Evolutionary conservation across 305 asterid genomes (phyloP).

Genomic region (Nicotiana rustica): DNA sequence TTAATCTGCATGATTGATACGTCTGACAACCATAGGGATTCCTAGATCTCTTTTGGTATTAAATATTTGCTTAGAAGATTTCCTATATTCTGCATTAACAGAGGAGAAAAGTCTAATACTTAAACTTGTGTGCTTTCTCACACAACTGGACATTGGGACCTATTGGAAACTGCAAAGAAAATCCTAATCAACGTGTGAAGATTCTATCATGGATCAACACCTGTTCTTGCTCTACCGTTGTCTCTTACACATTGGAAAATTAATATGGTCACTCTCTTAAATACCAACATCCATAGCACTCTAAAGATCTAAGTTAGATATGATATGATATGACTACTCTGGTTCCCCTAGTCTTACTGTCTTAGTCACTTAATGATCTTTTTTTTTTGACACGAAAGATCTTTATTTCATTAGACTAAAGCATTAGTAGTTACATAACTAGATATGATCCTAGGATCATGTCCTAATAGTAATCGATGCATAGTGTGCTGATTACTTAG

Average conservation of each 20-base stretch:
- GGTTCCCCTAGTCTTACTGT: too few species aligned
- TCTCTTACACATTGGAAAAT: constrained; percentile 32
- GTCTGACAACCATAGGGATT: constrained; percentile 37
- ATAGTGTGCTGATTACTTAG: too few species aligned
- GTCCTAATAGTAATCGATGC: too few species aligned
- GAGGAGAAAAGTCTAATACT: background rate
- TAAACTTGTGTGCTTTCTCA: background rate
- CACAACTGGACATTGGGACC: constrained; percentile 38
- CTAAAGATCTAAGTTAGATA: background rate
- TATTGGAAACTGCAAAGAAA: constrained; percentile 46
- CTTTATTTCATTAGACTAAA: too few species aligned
- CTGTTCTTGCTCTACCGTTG: constrained; percentile 34
- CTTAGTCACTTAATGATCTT: too few species aligned
- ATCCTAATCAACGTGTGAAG: constrained; percentile 50
- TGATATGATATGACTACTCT: background rate
- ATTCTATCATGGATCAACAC: constrained; percentile 40
- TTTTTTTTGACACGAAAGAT: too few species aligned
- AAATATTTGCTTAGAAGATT: constrained; percentile 25
- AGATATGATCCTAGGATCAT: too few species aligned
- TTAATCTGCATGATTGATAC: constrained; percentile 41
- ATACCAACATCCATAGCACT: background rate
- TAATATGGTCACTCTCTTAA: background rate
- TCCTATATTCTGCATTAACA: constrained; percentile 17
- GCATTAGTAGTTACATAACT: too few species aligned
- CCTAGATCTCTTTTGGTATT: constrained; percentile 43